Evolutionary conservation across 495 filamentous ascomycete species (phyloP), one percentile per base, ranked within the genome.

Genomic region (Trichocladium uniseriatum): DNA sequence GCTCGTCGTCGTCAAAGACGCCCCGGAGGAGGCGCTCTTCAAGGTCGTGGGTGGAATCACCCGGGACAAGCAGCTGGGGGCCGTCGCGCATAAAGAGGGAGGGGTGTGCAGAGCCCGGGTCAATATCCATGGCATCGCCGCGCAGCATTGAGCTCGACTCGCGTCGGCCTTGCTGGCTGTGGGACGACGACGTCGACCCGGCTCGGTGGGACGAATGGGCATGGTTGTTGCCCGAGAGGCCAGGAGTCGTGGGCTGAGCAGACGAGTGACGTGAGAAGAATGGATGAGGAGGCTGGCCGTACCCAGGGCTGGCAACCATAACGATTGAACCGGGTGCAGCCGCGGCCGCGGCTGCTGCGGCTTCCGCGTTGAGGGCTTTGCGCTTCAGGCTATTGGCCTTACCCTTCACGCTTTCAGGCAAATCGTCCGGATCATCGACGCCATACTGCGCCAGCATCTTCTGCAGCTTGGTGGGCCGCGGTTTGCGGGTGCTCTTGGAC

Each of bases 401-500:
- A 7, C 83, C 77, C 32, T 86, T 80, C 43, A 90, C 74, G 51
- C 82, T 79, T 52, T 84, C 80, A 0, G 92, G 92, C 0, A 98
- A 78, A 50, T 95, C 84, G 36, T 96, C 94, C 0, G 87, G 87
- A 56, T 89, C 83, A 1, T 84, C 81, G 10, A 98, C 83, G 24
- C 88, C 89, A 35, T 89, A 78, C 54, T 90, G 81, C 7, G 79
- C 79, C 79, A 99, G 89, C 54, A 97, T 75, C 70, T 96, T 97
- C 65, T 97, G 91, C 58, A 95, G 80, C 67, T 99, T 99, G 3
- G 92, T 99, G 11, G 92, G 92, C 8, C 92, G 82, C 29, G 94
- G 94, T 65, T 99, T 99, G 38, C 92, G 81, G n/a, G 92, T 99
- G 31, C 88, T 94, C 61, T 88, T 79, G 0, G 89, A 95, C 36